These are phyloP conservation scores for Ophioceras dolichostomum DNA, from an alignment of 2,329 filamentous ascomycete species.

Conservation along the genomic window DNA sequence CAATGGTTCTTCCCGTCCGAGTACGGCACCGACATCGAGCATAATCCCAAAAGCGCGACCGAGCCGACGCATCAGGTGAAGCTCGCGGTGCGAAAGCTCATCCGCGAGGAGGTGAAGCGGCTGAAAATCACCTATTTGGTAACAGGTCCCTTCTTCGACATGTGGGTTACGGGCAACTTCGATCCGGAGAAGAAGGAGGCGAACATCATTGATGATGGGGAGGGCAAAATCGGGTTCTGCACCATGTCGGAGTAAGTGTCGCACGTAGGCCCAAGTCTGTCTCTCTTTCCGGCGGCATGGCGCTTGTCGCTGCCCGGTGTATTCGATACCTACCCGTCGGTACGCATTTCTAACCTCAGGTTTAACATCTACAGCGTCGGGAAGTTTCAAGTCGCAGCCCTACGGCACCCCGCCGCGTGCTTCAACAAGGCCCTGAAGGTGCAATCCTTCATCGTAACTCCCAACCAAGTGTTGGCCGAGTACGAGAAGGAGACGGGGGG, in stretches of 20 bases:
- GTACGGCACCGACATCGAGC: constrained; percentile 55
- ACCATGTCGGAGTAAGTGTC: constrained; percentile 59
- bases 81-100: constrained; percentile 51
- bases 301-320: too few species aligned
- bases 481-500: constrained; percentile 52
- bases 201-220: constrained; percentile 47
- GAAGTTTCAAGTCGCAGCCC: constrained; percentile 48
- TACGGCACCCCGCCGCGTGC: constrained; percentile 41
- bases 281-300: too few species aligned
- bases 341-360: neutral
- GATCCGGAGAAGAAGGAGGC: constrained; percentile 45
- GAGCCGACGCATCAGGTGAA: constrained; percentile 62
- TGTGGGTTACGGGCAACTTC: constrained; percentile 50
- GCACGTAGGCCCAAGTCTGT: too few species aligned
- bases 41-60: constrained; percentile 38
- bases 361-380: constrained; percentile 32
- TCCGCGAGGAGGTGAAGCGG: constrained; percentile 37
- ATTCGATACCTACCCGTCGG: too few species aligned
- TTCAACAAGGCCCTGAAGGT: constrained; percentile 49
- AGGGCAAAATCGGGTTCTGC: constrained; percentile 52
- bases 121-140: constrained; percentile 56
- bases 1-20: constrained; percentile 57
- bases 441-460: constrained; percentile 58
- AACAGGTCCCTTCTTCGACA: constrained; percentile 56
- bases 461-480: constrained; percentile 49